Percentiles rank a stretch among this genome's conserved stretches.
phyloP scores from a whole-genome alignment of 106 monocot species.

The Allium sativum region DNA sequence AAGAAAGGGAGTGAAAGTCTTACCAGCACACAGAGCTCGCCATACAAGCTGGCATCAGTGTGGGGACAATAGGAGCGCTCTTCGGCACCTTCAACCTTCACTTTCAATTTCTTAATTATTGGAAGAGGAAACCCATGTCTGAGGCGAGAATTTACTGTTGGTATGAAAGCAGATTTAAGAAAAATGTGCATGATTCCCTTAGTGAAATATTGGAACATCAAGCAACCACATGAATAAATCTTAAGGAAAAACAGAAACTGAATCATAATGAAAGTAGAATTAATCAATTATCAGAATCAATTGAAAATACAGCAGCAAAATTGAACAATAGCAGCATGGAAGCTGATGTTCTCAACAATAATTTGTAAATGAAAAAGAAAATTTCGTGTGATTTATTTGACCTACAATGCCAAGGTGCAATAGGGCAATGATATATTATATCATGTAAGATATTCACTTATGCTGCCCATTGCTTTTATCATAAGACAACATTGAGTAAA shows the following conservation, averaged over 20 bases:
- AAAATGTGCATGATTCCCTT: slow-evolving; percentile 52
- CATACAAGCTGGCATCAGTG: slow-evolving; percentile 26
- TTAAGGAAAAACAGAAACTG: neutral
- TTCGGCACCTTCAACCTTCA: slow-evolving; percentile 37
- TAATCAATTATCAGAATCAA: slow-evolving; percentile 54
- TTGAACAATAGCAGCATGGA: too few species aligned
- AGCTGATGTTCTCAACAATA: too few species aligned
- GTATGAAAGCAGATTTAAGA: slow-evolving; percentile 55
- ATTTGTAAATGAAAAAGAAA: too few species aligned
- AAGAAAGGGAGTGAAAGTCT: neutral
- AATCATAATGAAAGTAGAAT: neutral
- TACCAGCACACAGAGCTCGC: slow-evolving; percentile 72
- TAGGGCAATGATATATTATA: too few species aligned
- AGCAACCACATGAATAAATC: neutral
- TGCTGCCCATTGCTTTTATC: too few species aligned
- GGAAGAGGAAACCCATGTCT: slow-evolving; percentile 54
- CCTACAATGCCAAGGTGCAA: too few species aligned
- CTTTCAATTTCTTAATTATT: slow-evolving; percentile 29
- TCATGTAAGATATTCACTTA: too few species aligned
- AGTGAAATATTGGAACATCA: neutral
- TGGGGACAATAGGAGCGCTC: slow-evolving; percentile 32
- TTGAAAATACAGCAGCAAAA: too few species aligned
- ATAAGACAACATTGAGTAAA: too few species aligned
- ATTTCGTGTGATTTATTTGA: too few species aligned
- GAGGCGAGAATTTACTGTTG: slow-evolving; percentile 52